A percentile compares a stretch with the other conserved stretches of the same genome.
Conservation (phyloP, 192 early-diverging fungal genomes). For the Entomortierella chlamydospora region DNA sequence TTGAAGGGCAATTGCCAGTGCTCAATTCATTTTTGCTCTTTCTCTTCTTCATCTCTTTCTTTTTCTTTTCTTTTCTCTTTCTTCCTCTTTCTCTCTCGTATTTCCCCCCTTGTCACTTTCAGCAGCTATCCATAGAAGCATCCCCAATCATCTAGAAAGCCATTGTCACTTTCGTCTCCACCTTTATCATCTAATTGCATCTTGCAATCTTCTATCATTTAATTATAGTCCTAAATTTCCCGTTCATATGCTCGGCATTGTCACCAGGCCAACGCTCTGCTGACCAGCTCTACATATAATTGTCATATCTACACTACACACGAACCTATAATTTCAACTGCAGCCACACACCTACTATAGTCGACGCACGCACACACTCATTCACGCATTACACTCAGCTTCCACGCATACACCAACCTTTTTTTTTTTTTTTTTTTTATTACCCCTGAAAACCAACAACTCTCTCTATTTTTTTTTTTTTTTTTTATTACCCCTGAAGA, state of each 20-base stretch:
- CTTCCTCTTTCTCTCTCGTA: not conserved
- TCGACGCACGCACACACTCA: not conserved
- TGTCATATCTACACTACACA: not conserved
- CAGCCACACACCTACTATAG: too few species aligned
- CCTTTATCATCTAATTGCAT: not conserved
- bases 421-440: too few species aligned
- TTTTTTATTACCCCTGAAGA: too few species aligned
- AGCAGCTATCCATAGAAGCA: not conserved
- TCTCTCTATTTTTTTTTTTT: too few species aligned
- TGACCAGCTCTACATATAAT: not conserved
- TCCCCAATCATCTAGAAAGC: not conserved
- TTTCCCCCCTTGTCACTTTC: not conserved
- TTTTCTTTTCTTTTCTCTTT: not conserved
- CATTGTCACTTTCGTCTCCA: not conserved
- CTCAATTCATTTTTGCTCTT: constrained; percentile 1
- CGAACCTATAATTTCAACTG: not conserved
- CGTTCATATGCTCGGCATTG: not conserved
- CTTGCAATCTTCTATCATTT: not conserved
- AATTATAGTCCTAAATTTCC: not conserved
- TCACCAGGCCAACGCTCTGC: not conserved
- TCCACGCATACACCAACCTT: not conserved
- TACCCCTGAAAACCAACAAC: too few species aligned
- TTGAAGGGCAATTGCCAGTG: not conserved
- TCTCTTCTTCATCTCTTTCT: not conserved
- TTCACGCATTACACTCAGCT: not conserved